phyloP scores from a whole-genome alignment of 345 rosid genomes.

The Bretschneidera sinensis region DNA sequence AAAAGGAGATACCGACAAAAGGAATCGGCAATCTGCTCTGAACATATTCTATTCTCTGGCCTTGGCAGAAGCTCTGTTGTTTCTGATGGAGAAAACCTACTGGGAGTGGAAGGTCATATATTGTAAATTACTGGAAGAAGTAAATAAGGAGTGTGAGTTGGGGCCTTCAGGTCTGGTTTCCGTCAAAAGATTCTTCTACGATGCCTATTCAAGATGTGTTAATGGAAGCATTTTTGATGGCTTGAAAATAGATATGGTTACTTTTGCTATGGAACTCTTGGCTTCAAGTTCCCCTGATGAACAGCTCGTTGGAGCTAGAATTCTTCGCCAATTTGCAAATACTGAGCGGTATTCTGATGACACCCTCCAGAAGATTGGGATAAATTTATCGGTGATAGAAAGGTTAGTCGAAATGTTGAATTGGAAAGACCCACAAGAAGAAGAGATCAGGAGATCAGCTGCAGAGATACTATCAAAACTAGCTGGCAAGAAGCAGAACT shows the following conservation, averaged over 20 bases:
- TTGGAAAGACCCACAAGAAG: constrained; percentile 87
- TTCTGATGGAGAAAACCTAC: constrained; percentile 78
- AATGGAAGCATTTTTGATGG: constrained; percentile 88
- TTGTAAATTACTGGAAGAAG: constrained; percentile 63
- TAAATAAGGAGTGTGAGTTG: constrained; percentile 59
- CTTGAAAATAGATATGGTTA: constrained; percentile 79
- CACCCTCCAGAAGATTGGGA: constrained; percentile 82
- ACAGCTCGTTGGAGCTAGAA: constrained; percentile 73
- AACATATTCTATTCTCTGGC: constrained; percentile 75
- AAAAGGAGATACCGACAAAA: constrained; percentile 64
- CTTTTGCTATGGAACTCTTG: constrained; percentile 68
- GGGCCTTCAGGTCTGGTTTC: constrained; percentile 63
- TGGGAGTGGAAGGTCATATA: constrained; percentile 68
- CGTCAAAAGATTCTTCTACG: constrained; percentile 72
- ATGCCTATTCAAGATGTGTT: constrained; percentile 76
- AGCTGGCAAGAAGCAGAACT: constrained; percentile 74
- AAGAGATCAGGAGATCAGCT: constrained; percentile 69
- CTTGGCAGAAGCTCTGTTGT: constrained; percentile 75
- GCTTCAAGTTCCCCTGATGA: constrained; percentile 71
- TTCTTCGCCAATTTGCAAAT: constrained; percentile 49
- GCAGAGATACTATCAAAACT: constrained; percentile 71
- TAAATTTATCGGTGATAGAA: constrained; percentile 53
- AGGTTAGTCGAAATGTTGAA: constrained; percentile 85
- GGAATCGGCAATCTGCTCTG: constrained; percentile 63
- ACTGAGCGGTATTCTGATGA: constrained; percentile 54